Base-by-base conservation (phyloP, 1,139 yeast genomes). In the Trichomonascaceae sp. region DNA sequence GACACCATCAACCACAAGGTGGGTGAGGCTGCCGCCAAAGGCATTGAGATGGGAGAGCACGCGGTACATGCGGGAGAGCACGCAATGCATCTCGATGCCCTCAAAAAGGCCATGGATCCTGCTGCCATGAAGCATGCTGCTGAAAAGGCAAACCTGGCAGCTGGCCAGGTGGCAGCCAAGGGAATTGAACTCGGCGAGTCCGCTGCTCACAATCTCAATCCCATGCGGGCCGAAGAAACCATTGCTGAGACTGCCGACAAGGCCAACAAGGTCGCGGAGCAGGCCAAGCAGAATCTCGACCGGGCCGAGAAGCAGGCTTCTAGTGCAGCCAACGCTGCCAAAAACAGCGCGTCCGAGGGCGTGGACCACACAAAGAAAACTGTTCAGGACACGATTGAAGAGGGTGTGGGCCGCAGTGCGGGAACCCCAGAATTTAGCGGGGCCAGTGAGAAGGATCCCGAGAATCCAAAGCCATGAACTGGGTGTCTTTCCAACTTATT, bases 171-270 rank as follows among this genome's bases (percentile, higher is more conserved):
- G 20, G 40, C 42, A 4, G 34, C 36, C 9, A 41, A 40, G 20
- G 44, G 43, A n/a, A 22, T 43, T 8, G 43, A 44, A 26, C 30
- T 34, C 5, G 44, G 44, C 17, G 44, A 42, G 28, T 28, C 42
- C 11, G 46, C 35, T 17, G 33, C 37, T 11, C 34, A 37, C 16
- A 30, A 30, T n/a, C n/a, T n/a, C n/a, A n/a, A n/a, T n/a, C n/a
- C n/a, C n/a, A n/a, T n/a, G 8, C 29, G 16, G 6, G 29, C 16
- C 13, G 28, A 16, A 4, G 23, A 28, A n/a, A 13, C 15, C 8
- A 13, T 26, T 8, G 28, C 14, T 13, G 30, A 4, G 11, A 15
- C 31, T 9, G 29, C 26, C 4, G 30, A 25, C 16, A 17, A 8
- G 11, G 8, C 13, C 8, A 13, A 26, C 28, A 26, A 26, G 28